Base-by-base conservation (phyloP, 2,329 filamentous ascomycete genomes). In the Kalaharituber pfeilii region DNA sequence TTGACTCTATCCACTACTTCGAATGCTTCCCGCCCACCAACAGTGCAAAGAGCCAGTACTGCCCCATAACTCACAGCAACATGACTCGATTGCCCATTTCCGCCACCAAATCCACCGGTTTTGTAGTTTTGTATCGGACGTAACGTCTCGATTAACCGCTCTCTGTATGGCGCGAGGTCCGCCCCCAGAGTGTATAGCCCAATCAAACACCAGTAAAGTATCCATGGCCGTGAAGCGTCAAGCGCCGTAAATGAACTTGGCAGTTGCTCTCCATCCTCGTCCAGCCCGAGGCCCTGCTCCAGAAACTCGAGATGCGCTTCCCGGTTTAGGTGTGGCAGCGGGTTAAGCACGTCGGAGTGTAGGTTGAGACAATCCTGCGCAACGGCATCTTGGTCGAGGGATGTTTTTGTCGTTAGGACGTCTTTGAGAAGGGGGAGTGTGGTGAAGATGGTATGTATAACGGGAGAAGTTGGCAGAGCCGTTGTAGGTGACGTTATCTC, bases 181-280 rank as follows among this genome's bases (percentile, higher is more conserved):
- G 87, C 79, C 49, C 86, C 87, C 50, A 98, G 71, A 29, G 88
- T 73, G 25, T 76, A 73, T 60, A 98, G 72, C 2, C 78, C 86
- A 29, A 81, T 78, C 53, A 96, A 72, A 52, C 78, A 84, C 91
- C 91, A 98, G 71, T 95, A 96, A 60, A 94, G 75, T 64, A 94
- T 77, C 91, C 91, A 98, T 8, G 91, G 88, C 53, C 89, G 75
- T 66, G 84, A 88, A 28, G 91, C 82, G 72, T 98, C 91, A 61
- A 87, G 78, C 50, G 75, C 75, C 52, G 82, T 79, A 68, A 83
- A 94, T 2, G 71, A 72, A 6, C 76, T 70, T 0, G 89, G 58
- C 6, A 61, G 50, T 44, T 59, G 54, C 15, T 53, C 47, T 28
- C 47, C 59, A n/a, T 24, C 30, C 26, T 49, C 42, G 15, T 28